Percentiles rank a stretch among this genome's conserved stretches.
phyloP scores from a whole-genome alignment of 805 yeast genomes.

The Pichia cabralensis region DNA sequence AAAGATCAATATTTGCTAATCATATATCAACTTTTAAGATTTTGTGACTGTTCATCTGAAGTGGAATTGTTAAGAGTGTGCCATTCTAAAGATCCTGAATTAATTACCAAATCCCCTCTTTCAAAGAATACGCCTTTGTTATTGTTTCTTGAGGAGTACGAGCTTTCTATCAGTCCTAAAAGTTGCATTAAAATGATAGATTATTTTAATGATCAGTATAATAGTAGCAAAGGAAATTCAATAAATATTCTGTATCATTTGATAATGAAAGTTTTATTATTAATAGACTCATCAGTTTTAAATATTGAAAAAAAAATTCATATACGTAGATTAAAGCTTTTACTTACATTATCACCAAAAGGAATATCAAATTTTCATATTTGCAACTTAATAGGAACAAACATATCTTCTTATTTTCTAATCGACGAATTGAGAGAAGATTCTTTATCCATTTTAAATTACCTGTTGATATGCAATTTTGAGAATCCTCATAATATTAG shows the following conservation, averaged over 20 bases:
- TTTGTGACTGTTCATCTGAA: constrained; percentile 28
- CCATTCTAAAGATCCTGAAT: background rate
- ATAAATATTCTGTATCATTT: constrained; percentile 29
- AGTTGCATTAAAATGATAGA: constrained; percentile 8
- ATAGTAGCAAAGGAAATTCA: constrained; percentile 26
- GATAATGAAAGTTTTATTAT: constrained; percentile 23
- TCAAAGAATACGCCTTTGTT: background rate
- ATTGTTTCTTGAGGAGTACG: constrained; percentile 13
- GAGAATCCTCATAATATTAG: no score
- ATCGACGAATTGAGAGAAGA: constrained; percentile 18
- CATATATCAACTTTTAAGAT: constrained; percentile 28
- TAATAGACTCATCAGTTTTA: constrained; percentile 17
- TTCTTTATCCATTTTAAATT: constrained; percentile 18
- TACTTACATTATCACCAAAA: constrained; percentile 22
- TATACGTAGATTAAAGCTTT: constrained; percentile 30
- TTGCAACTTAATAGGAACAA: constrained; percentile 3
- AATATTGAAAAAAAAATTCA: constrained; percentile 16
- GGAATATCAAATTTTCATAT: constrained; percentile 14
- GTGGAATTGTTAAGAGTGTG: background rate
- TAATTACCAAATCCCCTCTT: background rate
- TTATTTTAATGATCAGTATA: constrained; percentile 4
- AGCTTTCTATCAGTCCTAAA: constrained; percentile 9
- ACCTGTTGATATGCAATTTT: constrained; percentile 7
- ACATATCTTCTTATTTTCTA: constrained; percentile 13
- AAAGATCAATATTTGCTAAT: constrained; percentile 24